These are phyloP conservation scores for Isoetes taiwanensis DNA, from an alignment of 75 land plant species.

Conservation along the genomic window DNA sequence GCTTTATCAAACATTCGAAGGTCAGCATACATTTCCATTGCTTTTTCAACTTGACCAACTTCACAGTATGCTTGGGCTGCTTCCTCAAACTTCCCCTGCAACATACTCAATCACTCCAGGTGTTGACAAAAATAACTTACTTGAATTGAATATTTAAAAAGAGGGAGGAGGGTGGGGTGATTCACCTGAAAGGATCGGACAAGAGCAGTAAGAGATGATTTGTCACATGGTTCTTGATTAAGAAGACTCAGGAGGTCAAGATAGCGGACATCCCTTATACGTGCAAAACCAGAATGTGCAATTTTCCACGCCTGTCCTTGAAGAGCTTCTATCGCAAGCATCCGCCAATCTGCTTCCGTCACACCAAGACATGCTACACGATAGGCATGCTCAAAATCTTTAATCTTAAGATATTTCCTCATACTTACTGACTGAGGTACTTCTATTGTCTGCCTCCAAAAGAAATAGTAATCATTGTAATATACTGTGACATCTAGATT, in stretches of 20 bases:
- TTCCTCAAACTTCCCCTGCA: constrained; percentile 27
- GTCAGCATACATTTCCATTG: constrained; percentile 34
- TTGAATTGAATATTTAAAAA: neutral
- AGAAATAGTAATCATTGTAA: neutral
- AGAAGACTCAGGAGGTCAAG: constrained; percentile 20
- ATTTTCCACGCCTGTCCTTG: constrained; percentile 25
- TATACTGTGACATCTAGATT: no score
- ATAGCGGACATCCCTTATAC: constrained; percentile 21
- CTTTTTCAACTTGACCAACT: constrained; percentile 28
- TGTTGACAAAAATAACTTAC: neutral
- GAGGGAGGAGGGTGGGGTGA: neutral
- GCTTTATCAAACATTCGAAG: constrained; percentile 37
- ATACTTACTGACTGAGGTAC: constrained; percentile 29
- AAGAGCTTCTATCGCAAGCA: constrained; percentile 17
- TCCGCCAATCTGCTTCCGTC: constrained; percentile 30
- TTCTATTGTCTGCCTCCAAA: constrained; percentile 17
- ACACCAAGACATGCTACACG: constrained; percentile 30
- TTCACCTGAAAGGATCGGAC: constrained; percentile 29
- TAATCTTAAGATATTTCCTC: constrained; percentile 22
- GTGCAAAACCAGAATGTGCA: constrained; percentile 23
- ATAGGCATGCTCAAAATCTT: constrained; percentile 21
- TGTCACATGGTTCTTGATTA: constrained; percentile 11
- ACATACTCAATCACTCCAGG: neutral
- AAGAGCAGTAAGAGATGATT: constrained; percentile 11
- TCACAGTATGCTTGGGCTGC: constrained; percentile 28